phyloP scores from a whole-genome alignment of 2,329 filamentous ascomycete species.

The Scedosporium apiospermum region DNA sequence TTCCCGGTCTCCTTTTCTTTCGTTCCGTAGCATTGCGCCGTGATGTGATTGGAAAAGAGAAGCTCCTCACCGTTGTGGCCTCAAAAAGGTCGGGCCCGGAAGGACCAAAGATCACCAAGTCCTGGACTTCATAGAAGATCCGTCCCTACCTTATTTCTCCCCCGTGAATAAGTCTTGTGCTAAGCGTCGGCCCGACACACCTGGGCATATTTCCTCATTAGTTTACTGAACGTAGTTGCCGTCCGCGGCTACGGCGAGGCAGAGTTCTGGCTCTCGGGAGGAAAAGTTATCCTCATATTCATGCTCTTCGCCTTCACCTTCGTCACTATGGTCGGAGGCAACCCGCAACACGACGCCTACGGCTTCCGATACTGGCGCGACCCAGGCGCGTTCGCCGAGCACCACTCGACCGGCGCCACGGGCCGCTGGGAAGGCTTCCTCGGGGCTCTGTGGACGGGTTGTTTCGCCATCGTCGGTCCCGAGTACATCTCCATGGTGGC shows the following conservation, averaged over 20 bases:
- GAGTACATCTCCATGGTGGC: constrained; percentile 63
- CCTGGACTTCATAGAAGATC: background rate
- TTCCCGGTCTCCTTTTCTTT: background rate
- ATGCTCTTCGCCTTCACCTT: constrained; percentile 68
- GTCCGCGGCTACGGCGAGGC: constrained; percentile 60
- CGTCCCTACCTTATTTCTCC: background rate
- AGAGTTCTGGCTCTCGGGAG: constrained; percentile 58
- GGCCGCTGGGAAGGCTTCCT: constrained; percentile 65
- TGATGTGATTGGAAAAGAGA: background rate
- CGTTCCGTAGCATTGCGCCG: background rate
- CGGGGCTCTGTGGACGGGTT: constrained; percentile 54
- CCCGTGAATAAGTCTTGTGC: background rate
- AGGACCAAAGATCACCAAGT: background rate
- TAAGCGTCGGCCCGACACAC: background rate
- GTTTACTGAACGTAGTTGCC: constrained; percentile 52
- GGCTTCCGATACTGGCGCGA: constrained; percentile 61
- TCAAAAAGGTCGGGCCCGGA: background rate
- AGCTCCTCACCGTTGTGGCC: background rate
- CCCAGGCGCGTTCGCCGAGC: constrained; percentile 44
- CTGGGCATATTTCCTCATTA: constrained; percentile 18
- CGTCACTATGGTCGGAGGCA: constrained; percentile 69
- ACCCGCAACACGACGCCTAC: constrained; percentile 56
- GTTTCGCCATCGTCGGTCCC: constrained; percentile 55
- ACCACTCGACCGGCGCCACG: constrained; percentile 44
- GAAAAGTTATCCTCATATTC: constrained; percentile 58